phyloP scores from a whole-genome alignment of 2,329 filamentous ascomycete genomes.

The Aspergillus luchuensis region DNA sequence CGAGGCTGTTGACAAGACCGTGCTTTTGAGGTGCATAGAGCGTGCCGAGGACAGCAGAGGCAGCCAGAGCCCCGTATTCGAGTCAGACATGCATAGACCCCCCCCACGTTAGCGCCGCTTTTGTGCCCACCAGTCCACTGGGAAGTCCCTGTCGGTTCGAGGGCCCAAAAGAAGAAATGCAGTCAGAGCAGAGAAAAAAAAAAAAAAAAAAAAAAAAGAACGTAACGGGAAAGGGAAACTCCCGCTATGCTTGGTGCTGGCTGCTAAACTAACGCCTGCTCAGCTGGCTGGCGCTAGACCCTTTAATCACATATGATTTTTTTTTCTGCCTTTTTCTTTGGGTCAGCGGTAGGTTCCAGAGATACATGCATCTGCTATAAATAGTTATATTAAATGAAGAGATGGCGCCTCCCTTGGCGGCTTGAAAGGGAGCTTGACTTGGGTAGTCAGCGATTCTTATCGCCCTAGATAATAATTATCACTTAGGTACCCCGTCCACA shows the following conservation, averaged over 20 bases:
- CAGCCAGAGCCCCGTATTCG: slow-evolving; percentile 7
- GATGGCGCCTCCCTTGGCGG: not conserved
- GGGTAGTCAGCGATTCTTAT: not conserved
- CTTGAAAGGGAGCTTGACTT: not conserved
- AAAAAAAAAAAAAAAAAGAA: not conserved
- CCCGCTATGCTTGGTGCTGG: not conserved
- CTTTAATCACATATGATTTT: not conserved
- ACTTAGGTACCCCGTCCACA: not conserved
- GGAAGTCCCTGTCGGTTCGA: not conserved
- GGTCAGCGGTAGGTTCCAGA: not conserved
- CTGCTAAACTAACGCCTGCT: too few relatives aligned
- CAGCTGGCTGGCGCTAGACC: not conserved
- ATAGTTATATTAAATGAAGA: slow-evolving; percentile 6
- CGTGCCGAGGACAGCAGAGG: not conserved
- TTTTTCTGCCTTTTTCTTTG: not conserved
- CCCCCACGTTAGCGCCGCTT: slow-evolving; percentile 1
- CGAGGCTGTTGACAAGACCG: not conserved
- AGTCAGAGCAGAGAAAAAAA: not conserved
- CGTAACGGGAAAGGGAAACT: not conserved
- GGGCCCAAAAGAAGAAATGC: not conserved
- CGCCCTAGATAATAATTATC: not conserved
- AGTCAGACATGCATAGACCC: slow-evolving; percentile 8
- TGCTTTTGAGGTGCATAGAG: not conserved
- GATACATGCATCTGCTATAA: slow-evolving; percentile 9
- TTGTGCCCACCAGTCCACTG: slow-evolving; percentile 1